phyloP scores from a whole-genome alignment of 139 green algal genomes.

The Desmodesmus armatus region DNA sequence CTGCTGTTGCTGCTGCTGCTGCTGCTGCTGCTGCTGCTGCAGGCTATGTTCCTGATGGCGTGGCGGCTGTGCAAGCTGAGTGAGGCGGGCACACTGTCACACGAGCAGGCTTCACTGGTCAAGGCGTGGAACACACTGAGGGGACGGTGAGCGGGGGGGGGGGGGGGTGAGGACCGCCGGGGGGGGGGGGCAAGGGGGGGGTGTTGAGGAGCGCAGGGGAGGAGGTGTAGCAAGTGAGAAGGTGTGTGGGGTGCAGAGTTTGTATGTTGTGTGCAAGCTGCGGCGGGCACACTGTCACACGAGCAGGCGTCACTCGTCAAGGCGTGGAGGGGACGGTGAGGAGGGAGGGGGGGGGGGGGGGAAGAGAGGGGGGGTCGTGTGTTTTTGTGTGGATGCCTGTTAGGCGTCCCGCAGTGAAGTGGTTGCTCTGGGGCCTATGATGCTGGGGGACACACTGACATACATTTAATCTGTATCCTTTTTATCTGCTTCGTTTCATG shows the following conservation, averaged over 20 bases:
- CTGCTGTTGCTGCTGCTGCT: no score
- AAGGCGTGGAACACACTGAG: constrained; percentile 93
- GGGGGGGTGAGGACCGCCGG: neutral
- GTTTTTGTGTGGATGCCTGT: no score
- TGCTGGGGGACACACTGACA: no score
- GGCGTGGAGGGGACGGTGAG: constrained; percentile 87
- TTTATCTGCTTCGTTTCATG: no score
- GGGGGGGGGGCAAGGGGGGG: neutral
- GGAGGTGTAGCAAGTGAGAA: neutral
- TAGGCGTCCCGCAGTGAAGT: no score
- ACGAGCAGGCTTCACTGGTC: constrained; percentile 85
- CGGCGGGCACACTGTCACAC: constrained; percentile 87
- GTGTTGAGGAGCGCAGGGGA: neutral
- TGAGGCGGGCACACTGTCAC: constrained; percentile 87
- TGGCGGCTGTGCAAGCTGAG: constrained; percentile 87
- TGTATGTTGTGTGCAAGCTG: constrained; percentile 72
- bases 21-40: neutral
- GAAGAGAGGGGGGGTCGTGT: no score
- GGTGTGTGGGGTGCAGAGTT: no score
- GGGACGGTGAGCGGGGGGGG: constrained; percentile 58
- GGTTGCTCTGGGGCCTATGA: no score
- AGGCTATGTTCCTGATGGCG: constrained; percentile 82
- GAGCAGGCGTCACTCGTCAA: constrained; percentile 90
- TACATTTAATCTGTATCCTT: no score
- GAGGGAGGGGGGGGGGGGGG: no score